These are phyloP conservation scores for Eucalyptus dawsonii DNA, from an alignment of 345 rosid species.

Conservation along the genomic window DNA sequence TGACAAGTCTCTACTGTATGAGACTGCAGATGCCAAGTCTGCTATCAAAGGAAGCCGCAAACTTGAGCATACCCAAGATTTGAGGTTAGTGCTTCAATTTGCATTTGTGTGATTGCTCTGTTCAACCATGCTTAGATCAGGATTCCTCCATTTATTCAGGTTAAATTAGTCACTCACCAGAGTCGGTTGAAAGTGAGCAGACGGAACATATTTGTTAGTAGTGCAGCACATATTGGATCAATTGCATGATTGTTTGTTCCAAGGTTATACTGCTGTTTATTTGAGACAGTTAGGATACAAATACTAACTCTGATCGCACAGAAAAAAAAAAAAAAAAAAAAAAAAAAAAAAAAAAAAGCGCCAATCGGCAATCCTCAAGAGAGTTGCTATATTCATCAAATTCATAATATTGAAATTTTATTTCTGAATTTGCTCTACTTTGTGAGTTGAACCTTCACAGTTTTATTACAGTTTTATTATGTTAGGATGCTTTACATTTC, in stretches of 20 bases:
- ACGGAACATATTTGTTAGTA: not conserved
- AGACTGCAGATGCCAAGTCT: conserved; percentile 18
- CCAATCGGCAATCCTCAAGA: not conserved
- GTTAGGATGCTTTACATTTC: not conserved
- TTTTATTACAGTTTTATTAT: not conserved
- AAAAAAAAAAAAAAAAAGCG: not conserved
- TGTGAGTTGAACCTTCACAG: not conserved
- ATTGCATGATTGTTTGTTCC: not conserved
- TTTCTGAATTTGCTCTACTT: not conserved
- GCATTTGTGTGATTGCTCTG: not conserved
- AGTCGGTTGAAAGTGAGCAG: not conserved
- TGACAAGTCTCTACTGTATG: conserved; percentile 17
- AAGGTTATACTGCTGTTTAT: not conserved
- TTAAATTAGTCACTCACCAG: not conserved
- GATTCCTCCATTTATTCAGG: not conserved
- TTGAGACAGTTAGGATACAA: not conserved
- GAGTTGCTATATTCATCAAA: not conserved
- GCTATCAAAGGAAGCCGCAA: conserved; percentile 27
- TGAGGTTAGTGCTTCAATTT: conserved; percentile 2
- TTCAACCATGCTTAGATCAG: not conserved
- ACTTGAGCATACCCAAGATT: conserved; percentile 14
- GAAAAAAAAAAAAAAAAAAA: no score
- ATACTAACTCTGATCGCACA: not conserved
- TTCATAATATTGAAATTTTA: no score
- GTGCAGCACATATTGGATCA: not conserved